Percentiles rank a stretch among this genome's conserved stretches.
Conservation (phyloP, 169 alveolate species). For the Plasmodium gonderi region DNA sequence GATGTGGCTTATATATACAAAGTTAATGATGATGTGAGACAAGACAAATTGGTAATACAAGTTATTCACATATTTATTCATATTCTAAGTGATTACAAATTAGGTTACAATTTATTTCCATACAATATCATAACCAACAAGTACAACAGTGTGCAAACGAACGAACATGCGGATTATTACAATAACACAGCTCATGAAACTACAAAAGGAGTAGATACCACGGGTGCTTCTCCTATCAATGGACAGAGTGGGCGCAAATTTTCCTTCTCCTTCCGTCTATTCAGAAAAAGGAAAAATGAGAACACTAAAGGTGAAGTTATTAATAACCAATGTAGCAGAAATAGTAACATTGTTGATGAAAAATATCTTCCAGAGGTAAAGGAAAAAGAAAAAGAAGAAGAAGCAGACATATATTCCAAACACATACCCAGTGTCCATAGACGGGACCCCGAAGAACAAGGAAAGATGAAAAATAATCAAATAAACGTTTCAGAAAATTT, state of each 20-base stretch:
- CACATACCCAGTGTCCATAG: background rate
- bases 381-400: background rate
- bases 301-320: background rate
- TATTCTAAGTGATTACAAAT: constrained; percentile 83
- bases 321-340: background rate
- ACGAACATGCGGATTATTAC: constrained; percentile 26
- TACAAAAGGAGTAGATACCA: constrained; percentile 30
- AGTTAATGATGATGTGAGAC: constrained; percentile 90
- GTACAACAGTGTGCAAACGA: constrained; percentile 55
- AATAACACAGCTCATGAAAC: constrained; percentile 1
- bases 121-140: constrained; percentile 79
- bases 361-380: background rate
- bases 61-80: constrained; percentile 80
- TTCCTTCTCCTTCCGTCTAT: constrained; percentile 61
- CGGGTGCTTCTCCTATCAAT: too few relatives aligned
- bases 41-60: constrained; percentile 88
- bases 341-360: too few relatives aligned
- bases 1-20: constrained; percentile 83
- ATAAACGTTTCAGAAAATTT: background rate
- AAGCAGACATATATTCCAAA: background rate
- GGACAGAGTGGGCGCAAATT: constrained; percentile 76
- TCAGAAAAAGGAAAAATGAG: constrained; percentile 36
- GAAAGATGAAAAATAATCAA: background rate
- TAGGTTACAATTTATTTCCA: constrained; percentile 82
- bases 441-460: background rate